phyloP scores from a whole-genome alignment of 768 basidiomycete genomes.

The Suillus cothurnatus region DNA sequence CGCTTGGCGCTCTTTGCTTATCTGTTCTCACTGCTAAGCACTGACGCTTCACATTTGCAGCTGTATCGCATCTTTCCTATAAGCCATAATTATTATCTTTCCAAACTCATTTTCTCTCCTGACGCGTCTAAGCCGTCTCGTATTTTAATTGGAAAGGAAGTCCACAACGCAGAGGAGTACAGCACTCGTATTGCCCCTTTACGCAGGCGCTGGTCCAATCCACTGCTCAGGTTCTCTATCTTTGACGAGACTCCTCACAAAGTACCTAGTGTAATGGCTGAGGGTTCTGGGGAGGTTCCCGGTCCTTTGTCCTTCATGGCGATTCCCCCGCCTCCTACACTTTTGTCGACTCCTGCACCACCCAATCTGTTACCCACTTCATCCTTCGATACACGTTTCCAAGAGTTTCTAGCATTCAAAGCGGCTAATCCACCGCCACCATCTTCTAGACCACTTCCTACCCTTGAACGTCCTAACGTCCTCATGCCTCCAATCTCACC shows the following conservation, averaged over 20 bases:
- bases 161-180: slow-evolving; percentile 62
- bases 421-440: not conserved
- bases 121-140: slow-evolving; percentile 53
- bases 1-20: slow-evolving; percentile 17
- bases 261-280: slow-evolving; percentile 19
- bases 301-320: not conserved
- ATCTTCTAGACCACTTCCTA: slow-evolving; percentile 6
- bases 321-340: slow-evolving; percentile 4
- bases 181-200: slow-evolving; percentile 49
- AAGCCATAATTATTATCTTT: slow-evolving; percentile 59
- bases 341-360: not conserved
- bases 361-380: not conserved
- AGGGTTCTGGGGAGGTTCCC: not conserved
- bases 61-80: slow-evolving; percentile 73
- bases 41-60: slow-evolving; percentile 44
- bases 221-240: slow-evolving; percentile 64
- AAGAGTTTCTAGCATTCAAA: not conserved
- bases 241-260: slow-evolving; percentile 51
- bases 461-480: not conserved
- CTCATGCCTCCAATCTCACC: not conserved
- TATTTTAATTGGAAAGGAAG: slow-evolving; percentile 64
- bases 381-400: not conserved
- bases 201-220: slow-evolving; percentile 56
- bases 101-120: slow-evolving; percentile 70
- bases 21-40: slow-evolving; percentile 12